Percentiles rank a stretch among this genome's conserved stretches.
These are phyloP conservation scores for Vaccinium macrocarpon DNA, from an alignment of 148 eudicot genomes.

Conservation along the genomic window DNA sequence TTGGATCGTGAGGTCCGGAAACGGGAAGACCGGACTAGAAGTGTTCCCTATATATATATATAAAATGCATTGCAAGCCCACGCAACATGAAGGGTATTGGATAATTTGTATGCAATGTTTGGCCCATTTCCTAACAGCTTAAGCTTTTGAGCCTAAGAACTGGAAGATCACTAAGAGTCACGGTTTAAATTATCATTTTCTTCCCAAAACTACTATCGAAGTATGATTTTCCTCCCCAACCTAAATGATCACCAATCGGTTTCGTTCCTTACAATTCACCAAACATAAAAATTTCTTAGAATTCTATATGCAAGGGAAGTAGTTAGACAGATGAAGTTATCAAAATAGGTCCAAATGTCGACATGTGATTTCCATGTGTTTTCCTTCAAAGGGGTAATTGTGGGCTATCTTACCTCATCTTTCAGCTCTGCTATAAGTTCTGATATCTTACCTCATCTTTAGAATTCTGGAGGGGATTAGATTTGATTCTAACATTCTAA, in stretches of 20 bases:
- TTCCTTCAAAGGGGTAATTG: neutral
- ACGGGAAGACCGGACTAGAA: too few relatives aligned
- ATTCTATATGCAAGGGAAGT: neutral
- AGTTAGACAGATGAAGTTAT: neutral
- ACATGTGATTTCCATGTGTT: neutral
- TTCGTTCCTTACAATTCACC: neutral
- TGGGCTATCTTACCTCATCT: neutral
- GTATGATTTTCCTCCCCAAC: neutral
- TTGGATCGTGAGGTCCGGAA: too few relatives aligned
- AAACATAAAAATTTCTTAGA: neutral
- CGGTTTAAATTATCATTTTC: neutral
- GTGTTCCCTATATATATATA: too few relatives aligned
- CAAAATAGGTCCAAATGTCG: neutral
- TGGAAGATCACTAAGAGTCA: neutral
- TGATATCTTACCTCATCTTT: neutral
- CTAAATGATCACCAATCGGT: neutral
- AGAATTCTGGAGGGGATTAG: neutral
- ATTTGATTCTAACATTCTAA: neutral
- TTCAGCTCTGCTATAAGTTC: too few relatives aligned
- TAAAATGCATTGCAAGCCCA: neutral
- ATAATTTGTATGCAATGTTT: neutral
- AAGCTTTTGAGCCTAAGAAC: neutral
- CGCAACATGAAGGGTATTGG: neutral
- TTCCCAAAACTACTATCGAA: neutral
- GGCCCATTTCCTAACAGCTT: neutral